Conservation (phyloP, 352 stramenopile species). For the Globisporangium alternatum region DNA sequence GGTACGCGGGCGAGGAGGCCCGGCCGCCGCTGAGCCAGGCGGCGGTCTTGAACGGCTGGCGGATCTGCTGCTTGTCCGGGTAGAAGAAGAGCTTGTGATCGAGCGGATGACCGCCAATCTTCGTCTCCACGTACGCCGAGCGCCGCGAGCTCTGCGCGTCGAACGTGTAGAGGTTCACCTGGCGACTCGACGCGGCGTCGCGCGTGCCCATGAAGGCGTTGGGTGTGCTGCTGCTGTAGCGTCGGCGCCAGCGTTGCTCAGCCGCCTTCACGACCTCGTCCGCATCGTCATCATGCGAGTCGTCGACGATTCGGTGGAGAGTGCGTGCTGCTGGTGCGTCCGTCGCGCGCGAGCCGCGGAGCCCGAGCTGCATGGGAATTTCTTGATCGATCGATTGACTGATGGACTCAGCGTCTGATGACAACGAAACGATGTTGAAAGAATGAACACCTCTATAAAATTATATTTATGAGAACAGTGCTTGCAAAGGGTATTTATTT, state of each 20-base stretch:
- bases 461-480: not conserved
- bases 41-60: slow-evolving; percentile 31
- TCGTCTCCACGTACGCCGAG: slow-evolving; percentile 54
- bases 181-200: slow-evolving; percentile 26
- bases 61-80: slow-evolving; percentile 18
- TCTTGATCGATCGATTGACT: not conserved
- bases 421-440: not conserved
- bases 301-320: slow-evolving; percentile 2
- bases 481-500: not conserved
- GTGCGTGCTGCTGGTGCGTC: not conserved
- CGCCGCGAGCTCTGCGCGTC: slow-evolving; percentile 19
- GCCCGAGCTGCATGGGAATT: not conserved
- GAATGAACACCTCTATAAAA: not conserved
- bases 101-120: slow-evolving; percentile 75
- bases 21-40: slow-evolving; percentile 20
- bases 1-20: slow-evolving; percentile 36
- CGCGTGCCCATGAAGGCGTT: slow-evolving; percentile 14
- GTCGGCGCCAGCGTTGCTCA: not conserved
- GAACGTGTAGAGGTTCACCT: slow-evolving; percentile 62
- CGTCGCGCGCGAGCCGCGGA: not conserved
- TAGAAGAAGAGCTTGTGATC: slow-evolving; percentile 38
- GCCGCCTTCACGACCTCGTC: not conserved
- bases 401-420: not conserved
- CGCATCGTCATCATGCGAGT: not conserved
- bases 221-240: not conserved